Evolutionary conservation across 257 asterid species (phyloP), one percentile per base, ranked within the genome.

Genomic region (Gentiana dahurica): DNA sequence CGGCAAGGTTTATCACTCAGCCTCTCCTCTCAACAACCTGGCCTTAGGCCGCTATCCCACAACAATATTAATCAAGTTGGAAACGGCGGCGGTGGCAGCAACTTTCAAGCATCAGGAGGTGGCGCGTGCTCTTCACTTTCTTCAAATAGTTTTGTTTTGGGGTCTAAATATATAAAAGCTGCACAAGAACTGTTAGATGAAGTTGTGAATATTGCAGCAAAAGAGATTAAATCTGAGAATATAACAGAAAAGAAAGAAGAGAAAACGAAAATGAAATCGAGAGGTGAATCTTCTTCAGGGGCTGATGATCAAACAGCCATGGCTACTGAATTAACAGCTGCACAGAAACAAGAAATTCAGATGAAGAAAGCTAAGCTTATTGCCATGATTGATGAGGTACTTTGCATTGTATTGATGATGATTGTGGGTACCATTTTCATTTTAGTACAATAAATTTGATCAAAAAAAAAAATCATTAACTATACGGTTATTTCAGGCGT

Each of bases 261-360:
- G 34, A 77, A 69, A 58, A 50, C 57, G 4, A 74, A 73, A 60
- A 56, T 54, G 12, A 36, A 36, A 12, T 64, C 44, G 51, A 34
- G 53, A 13, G 57, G 51, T 55, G 60, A 38, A 24, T 33, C 49
- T 10, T 33, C 49, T 10, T 47, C 60, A 36, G 48, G 54, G 13
- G 53, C 39, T n/a, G 68, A 72, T 41, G 73, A 47, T 32, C 33
- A 57, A 53, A 54, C 68, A 3, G 45, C 3, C 9, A 41, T 24
- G 39, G 66, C 46, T 48, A 62, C 55, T 47, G 85, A 79, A 61
- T 84, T 79, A 38, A 55, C 87, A 2, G 61, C 88, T 11, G 78
- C 94, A 12, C 85, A 79, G 60, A 87, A 80, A 34, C 95, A 84
- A 45, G 96, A 84, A 69, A 75, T 82, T 70, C 93, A 82, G 74